Evolutionary conservation across 2,329 filamentous ascomycete species (phyloP), one percentile per base, ranked within the genome.

Genomic region (Cladosporium halotolerans): DNA sequence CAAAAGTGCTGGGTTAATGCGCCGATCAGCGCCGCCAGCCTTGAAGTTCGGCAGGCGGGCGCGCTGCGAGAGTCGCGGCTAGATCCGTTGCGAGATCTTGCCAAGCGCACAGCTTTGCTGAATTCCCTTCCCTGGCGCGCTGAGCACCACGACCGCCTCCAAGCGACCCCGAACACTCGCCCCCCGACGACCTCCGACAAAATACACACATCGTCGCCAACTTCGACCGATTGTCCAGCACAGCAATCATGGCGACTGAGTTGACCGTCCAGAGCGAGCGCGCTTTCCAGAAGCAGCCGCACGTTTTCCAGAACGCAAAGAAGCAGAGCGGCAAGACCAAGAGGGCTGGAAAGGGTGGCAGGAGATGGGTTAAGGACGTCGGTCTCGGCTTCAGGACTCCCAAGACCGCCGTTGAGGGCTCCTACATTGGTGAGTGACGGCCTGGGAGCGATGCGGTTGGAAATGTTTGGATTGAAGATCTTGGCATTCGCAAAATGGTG

Each of bases 261-360:
- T 84, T 96, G 81, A 95, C 90, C 77, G 93, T 99, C 79, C 93
- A 99, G 86, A 95, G 89, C 76, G 93, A 99, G 87, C 92, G 93
- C 82, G 93, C 93, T 84, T 99, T 88, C 89, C 93, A 97, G 81
- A 99, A 99, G 87, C 92, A 99, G 85, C 93, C 93, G 77, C 93
- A 99, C 80, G 96, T 99, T 84, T 99, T 97, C 89, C 85, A 88
- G 73, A 96, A 97, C 86, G 82, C 86, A 75, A 99, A 99, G 87
- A 80, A 81, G 76, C 89, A 90, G 83, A 79, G 84, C 74, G 86
- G 88, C 79, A 89, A 87, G 75, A 80, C 80, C 77, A 86, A 78
- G 70, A 78, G 85, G 76, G 86, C 86, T 70, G 90, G 90, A 76
- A 95, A 95, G 85, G 87, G 84, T 76, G 89, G 89, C 70, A 87